phyloP scores from a whole-genome alignment of 768 basidiomycete genomes.

The Boletus sensibilis region DNA sequence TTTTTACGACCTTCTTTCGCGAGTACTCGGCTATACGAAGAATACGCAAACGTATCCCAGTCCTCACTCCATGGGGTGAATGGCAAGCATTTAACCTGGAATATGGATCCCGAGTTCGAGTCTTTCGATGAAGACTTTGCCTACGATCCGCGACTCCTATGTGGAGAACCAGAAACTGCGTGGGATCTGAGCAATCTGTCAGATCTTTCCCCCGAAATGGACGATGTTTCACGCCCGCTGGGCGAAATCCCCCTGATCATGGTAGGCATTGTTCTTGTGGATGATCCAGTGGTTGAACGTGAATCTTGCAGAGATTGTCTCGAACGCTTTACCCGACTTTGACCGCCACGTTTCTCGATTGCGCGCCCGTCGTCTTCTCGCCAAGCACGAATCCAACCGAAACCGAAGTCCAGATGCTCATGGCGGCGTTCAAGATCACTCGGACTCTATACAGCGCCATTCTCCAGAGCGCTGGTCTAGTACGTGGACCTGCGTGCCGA shows the following conservation, averaged over 20 bases:
- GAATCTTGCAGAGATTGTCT: slow-evolving; percentile 56
- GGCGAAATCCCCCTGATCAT: slow-evolving; percentile 25
- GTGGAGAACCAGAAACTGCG: slow-evolving; percentile 10
- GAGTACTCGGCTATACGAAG: slow-evolving; percentile 46
- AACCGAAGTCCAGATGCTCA: slow-evolving; percentile 57
- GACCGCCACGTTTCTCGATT: slow-evolving; percentile 83
- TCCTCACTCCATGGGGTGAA: slow-evolving; percentile 15
- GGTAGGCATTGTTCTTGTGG: slow-evolving; percentile 22
- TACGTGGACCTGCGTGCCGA: slow-evolving; percentile 12
- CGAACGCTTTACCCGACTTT: slow-evolving; percentile 75
- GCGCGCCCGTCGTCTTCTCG: slow-evolving; percentile 78
- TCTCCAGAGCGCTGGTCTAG: slow-evolving; percentile 44
- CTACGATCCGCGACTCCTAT: slow-evolving; percentile 22
- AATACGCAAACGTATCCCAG: slow-evolving; percentile 50
- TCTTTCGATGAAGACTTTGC: slow-evolving; percentile 32
- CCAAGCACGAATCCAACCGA: slow-evolving; percentile 59
- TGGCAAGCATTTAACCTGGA: slow-evolving; percentile 28
- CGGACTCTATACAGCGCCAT: slow-evolving; percentile 59
- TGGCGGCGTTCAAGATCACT: slow-evolving; percentile 56
- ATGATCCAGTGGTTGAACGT: slow-evolving; percentile 14
- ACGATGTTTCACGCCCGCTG: slow-evolving; percentile 12
- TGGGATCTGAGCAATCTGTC: slow-evolving; percentile 39
- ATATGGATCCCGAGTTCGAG: slow-evolving; percentile 23
- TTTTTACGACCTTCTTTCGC: slow-evolving; percentile 63
- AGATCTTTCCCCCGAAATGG: slow-evolving; percentile 19